Base-by-base conservation (phyloP, 23 red algal species). In the Gracilaria caudata region DNA sequence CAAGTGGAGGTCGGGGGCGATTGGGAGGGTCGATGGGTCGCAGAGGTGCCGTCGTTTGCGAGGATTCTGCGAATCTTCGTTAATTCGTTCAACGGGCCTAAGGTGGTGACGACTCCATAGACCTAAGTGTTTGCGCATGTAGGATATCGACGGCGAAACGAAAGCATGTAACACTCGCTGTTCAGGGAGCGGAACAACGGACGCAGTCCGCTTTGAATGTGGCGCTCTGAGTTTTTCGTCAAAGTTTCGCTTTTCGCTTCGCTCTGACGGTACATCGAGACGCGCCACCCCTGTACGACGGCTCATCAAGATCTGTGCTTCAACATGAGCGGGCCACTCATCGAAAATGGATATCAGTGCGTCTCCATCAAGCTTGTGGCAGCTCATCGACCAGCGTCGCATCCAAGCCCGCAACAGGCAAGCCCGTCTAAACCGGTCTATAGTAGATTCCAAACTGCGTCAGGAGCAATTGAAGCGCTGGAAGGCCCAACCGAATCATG, bases 1-100 rank as follows among this genome's bases (percentile, higher is more conserved):
- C 87, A 91, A 43, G 77, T 91, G 9, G 87, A 91, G 65, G 77
- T 81, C 41, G 87, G 87, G 21, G 87, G 87, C 8, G 65, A 91
- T 44, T 91, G 87, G 87, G 55, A 70, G 1, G 68, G 66, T 24
- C 51, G 54, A n/a, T 91, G 87, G 87, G 61, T 49, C 9, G 76
- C 59, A 13, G 7, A 33, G 24, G 87, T 91, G 14, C 19, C 43
- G 23, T 14, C 46, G 16, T 51, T 91, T 44, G 10, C 61, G 33
- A 32, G 47, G 33, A 34, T 65, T 28, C 17, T 91, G 24, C 43
- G 87, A 11, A 26, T 34, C 53, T 26, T 82, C 25, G 63, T 91
- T 44, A 65, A 91, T 51, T 56, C 53, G 1, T 81, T 81, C 73
- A 59, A 81, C 56, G 49, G 87, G 77, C 74, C 55, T 53, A 26